These are phyloP conservation scores for Turnera subulata DNA, from an alignment of 345 rosid genomes.

Conservation along the genomic window DNA sequence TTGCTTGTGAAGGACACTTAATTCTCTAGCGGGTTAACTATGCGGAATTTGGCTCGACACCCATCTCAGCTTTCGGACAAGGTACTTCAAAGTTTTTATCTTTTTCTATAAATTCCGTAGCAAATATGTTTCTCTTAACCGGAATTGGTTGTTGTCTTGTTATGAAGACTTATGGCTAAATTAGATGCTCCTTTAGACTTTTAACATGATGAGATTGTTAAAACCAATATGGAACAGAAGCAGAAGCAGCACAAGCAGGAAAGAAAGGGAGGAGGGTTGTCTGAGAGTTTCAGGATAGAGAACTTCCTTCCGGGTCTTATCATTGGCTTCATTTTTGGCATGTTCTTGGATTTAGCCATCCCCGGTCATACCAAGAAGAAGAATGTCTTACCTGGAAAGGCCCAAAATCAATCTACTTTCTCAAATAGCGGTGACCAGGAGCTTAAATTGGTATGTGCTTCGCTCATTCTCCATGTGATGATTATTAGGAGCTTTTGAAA, in stretches of 20 bases:
- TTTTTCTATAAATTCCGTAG: neutral
- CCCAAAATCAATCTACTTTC: slow-evolving; percentile 33
- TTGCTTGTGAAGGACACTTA: no score
- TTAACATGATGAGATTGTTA: neutral
- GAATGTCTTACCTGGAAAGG: slow-evolving; percentile 53
- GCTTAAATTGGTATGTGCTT: slow-evolving; percentile 66
- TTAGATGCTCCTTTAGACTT: neutral
- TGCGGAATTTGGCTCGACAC: slow-evolving; percentile 9
- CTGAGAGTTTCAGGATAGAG: slow-evolving; percentile 66
- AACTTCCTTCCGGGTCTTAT: slow-evolving; percentile 79
- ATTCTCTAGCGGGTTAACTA: neutral
- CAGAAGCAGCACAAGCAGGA: slow-evolving; percentile 49
- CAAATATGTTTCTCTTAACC: neutral
- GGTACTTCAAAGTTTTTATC: slow-evolving; percentile 3
- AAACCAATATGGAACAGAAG: neutral
- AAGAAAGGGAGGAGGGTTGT: slow-evolving; percentile 35
- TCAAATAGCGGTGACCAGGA: slow-evolving; percentile 48
- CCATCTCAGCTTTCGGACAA: slow-evolving; percentile 17
- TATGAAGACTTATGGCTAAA: neutral
- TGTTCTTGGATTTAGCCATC: slow-evolving; percentile 62
- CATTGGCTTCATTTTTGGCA: slow-evolving; percentile 80
- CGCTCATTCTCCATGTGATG: no score
- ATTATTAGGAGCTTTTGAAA: no score
- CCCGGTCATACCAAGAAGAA: slow-evolving; percentile 53
- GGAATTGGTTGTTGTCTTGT: neutral